These are phyloP conservation scores for Jackrogersella minutella DNA, from an alignment of 495 filamentous ascomycete genomes.

Conservation along the genomic window DNA sequence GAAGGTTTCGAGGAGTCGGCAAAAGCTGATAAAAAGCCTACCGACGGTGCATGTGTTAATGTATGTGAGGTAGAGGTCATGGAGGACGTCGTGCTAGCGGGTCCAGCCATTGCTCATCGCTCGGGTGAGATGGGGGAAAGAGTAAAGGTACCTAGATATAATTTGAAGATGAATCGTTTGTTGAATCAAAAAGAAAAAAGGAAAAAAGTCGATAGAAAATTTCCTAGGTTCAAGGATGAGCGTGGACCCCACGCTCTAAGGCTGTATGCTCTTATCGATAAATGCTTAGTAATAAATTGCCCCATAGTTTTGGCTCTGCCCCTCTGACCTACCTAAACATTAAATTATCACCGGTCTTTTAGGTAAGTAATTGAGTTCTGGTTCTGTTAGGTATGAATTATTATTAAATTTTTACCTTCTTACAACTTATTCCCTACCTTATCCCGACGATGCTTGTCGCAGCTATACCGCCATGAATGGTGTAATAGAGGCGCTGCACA, in stretches of 20 bases:
- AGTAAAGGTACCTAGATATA: not conserved
- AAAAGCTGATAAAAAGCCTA: constrained; percentile 43
- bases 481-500: constrained; percentile 93
- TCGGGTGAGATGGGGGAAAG: not conserved
- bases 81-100: constrained; percentile 59
- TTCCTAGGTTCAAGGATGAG: constrained; percentile 38
- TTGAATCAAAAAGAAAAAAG: constrained; percentile 28
- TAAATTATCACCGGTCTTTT: no score
- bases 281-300: not conserved
- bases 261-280: constrained; percentile 33
- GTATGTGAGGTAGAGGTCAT: constrained; percentile 66
- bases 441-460: constrained; percentile 33
- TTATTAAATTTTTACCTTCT: not conserved
- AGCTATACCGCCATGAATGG: constrained; percentile 68
- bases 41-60: constrained; percentile 53
- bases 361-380: no score
- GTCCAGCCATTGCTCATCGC: constrained; percentile 52
- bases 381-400: not conserved
- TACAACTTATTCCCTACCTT: not conserved
- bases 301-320: constrained; percentile 18
- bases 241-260: constrained; percentile 13
- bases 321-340: no score
- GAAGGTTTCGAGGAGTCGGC: constrained; percentile 42
- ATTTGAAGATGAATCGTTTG: constrained; percentile 9
- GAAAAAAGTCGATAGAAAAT: constrained; percentile 16